These are phyloP conservation scores for Hymenoscyphus scutula DNA, from an alignment of 2,329 filamentous ascomycete species.

Conservation along the genomic window DNA sequence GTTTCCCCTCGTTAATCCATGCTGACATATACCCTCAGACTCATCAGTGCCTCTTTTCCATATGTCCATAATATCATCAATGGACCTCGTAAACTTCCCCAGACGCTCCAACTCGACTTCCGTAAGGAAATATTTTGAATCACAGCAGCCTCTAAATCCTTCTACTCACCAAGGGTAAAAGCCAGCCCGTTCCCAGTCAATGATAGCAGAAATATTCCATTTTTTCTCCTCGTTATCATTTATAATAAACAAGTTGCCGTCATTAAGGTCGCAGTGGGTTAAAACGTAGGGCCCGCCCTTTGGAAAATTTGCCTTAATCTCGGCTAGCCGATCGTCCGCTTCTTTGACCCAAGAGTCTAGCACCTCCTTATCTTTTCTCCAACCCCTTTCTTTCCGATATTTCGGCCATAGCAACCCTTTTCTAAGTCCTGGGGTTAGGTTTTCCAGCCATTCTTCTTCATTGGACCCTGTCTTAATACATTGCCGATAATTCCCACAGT, in stretches of 20 bases:
- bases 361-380: no score
- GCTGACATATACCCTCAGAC: neutral
- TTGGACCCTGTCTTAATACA: no score
- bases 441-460: no score
- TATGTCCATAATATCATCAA: neutral
- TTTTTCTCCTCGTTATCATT: conserved; percentile 2
- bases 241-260: neutral
- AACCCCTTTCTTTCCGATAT: no score
- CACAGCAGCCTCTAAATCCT: neutral
- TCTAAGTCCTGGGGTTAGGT: no score
- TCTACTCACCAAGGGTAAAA: conserved; percentile 7
- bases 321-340: no score
- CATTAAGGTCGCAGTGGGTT: neutral
- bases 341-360: no score
- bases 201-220: conserved; percentile 3
- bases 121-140: neutral
- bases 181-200: conserved; percentile 7
- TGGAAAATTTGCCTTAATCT: no score
- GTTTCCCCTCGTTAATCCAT: neutral
- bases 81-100: neutral
- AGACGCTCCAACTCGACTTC: neutral
- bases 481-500: no score
- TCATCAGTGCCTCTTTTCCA: neutral
- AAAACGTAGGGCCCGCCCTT: no score
- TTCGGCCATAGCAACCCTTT: no score